phyloP scores from a whole-genome alignment of 257 asterid genomes.

The Rehmannia glutinosa region DNA sequence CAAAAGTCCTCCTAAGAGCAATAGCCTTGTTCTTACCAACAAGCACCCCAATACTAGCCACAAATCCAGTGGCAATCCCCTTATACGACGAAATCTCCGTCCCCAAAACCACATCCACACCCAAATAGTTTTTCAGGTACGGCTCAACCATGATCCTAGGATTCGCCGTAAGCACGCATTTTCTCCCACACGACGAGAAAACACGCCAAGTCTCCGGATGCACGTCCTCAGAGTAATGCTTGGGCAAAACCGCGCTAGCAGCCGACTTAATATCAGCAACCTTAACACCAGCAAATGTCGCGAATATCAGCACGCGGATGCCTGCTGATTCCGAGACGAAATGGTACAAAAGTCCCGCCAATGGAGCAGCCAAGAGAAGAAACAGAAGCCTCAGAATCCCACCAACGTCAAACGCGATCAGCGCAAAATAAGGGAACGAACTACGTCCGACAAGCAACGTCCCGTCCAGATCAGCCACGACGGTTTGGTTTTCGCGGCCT shows the following conservation, averaged over 20 bases:
- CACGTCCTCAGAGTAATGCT: conserved; percentile 27
- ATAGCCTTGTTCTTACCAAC: conserved; percentile 25
- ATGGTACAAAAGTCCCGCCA: conserved; percentile 11
- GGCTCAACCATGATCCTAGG: conserved; percentile 37
- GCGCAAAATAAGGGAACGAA: conserved; percentile 26
- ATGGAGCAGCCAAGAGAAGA: conserved; percentile 15
- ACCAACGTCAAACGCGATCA: conserved; percentile 25
- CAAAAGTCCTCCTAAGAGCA: conserved; percentile 22
- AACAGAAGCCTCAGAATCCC: conserved; percentile 23
- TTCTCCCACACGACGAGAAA: conserved; percentile 23
- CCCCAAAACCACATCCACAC: conserved; percentile 25
- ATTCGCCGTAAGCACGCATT: conserved; percentile 27
- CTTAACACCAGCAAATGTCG: conserved; percentile 22
- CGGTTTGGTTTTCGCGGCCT: neutral
- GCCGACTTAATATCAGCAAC: conserved; percentile 27
- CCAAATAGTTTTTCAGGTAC: conserved; percentile 21
- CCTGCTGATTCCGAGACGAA: no score
- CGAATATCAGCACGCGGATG: conserved; percentile 18
- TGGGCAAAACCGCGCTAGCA: conserved; percentile 20
- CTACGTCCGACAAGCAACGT: neutral
- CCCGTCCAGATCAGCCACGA: conserved; percentile 25
- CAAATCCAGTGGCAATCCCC: conserved; percentile 37
- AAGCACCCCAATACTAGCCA: conserved; percentile 18
- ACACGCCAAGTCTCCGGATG: conserved; percentile 31
- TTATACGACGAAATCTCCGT: conserved; percentile 30